Base-by-base conservation (phyloP, 768 basidiomycete species). In the Serendipita indica region DNA sequence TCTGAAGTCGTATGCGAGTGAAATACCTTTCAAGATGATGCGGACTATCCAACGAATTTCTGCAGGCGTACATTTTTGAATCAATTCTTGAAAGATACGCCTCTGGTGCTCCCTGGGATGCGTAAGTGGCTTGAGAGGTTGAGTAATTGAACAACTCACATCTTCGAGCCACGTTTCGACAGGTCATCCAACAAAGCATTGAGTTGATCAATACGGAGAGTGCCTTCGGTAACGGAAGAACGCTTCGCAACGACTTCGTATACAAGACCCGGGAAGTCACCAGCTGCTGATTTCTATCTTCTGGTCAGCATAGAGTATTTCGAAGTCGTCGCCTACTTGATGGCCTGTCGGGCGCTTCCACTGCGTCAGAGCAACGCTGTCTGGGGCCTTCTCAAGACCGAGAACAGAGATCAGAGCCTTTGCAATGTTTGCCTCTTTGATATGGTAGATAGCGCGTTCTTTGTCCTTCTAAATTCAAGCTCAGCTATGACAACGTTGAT, bases 1-100 rank as follows among this genome's bases (percentile, higher is more conserved):
- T 16, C 7, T 14, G 20, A 27, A 14, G 20, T 49, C 28, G 43
- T 58, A 60, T 27, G 35, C 18, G 58, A 35, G 0, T 2, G 5
- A 43, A 57, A 2, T 58, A 88, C 94, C 94, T 77, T 97, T 96
- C 33, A 98, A 74, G 49, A 99, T 87, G 67, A 99, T 89, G 5
- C 91, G 80, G n/a, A 89, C 84, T 59, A 99, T 83, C 96, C 96
- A 99, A 49, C 82, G 80, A 66, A 96, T 93, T 66, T 98, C 93
- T 59, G 84, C 80, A 0, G 93, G 75, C 1, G 92, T 94, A 25
- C 84, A 73, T 39, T 79, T 79, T 33, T 69, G 64, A 57, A 69
- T 65, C 54, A 75, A 70, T 65, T 88, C 85, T 63, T 86, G 85
- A 1, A 96, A 69, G 1, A 84, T 78, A 62, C 84, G 81, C 62